Evolutionary conservation across 1,284 basidiomycete genomes (phyloP), one percentile per base, ranked within the genome.

Genomic region (Pseudozyma sp.): DNA sequence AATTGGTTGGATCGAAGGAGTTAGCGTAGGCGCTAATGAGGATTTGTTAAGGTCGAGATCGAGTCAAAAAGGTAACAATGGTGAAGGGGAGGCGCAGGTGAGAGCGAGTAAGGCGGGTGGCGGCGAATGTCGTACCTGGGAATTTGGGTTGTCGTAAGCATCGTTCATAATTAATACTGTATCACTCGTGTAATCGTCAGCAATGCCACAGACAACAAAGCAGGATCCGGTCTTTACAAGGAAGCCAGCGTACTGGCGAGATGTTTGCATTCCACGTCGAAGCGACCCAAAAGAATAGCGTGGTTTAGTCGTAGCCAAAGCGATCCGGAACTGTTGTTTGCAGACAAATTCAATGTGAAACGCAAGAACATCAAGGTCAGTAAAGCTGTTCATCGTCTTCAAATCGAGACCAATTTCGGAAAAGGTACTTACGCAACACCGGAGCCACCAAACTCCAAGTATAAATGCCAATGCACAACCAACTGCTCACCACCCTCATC

Each of bases 401-500:
- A 35, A 16, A 12, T 9, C 10, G 25, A 10, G 11, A 25, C 13
- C 18, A 47, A 25, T 5, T 25, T 21, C 11, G 55, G 34, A n/a
- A 3, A 25, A 5, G 31, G 13, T 60, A 88, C 95, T 50, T 95
- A 95, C 89, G 95, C 88, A 97, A 68, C 36, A 94, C 92, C 1
- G 95, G 95, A 11, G 94, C 95, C 47, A 97, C 80, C 3, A 86
- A 66, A 31, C 85, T 86, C 75, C 79, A 72, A 7, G 45, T 63
- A 38, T 82, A 83, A 16, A 82, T 73, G 52, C 57, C 43, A 25
- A 77, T 77, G 63, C 81, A 83, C 12, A 78, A 54, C 77, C 87
- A 99, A 79, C 93, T 93, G 51, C 93, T 95, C 39, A 98, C 92
- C 49, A 98, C 89, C 6, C 97, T 89, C 93, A 98, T 98, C 96